These are phyloP conservation scores for Mercurialis annua DNA, from an alignment of 345 rosid species.

Conservation along the genomic window DNA sequence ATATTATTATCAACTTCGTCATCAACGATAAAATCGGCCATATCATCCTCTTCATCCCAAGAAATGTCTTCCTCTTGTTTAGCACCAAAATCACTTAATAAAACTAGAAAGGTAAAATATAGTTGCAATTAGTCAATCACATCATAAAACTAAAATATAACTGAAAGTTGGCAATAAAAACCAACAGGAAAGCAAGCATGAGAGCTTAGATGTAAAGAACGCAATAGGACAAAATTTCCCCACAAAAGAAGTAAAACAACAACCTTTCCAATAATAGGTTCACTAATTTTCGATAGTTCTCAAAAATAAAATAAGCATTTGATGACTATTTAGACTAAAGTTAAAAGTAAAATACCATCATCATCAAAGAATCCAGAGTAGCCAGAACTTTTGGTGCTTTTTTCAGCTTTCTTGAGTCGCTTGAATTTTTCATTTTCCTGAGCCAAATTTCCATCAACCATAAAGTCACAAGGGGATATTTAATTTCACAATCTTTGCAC, in stretches of 20 bases:
- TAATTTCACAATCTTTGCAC: too few species aligned
- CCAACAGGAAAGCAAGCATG: not conserved
- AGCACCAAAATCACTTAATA: not conserved
- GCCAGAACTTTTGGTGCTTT: not conserved
- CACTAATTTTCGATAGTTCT: not conserved
- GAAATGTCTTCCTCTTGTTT: not conserved
- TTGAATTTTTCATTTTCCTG: constrained; percentile 11
- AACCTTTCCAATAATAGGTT: not conserved
- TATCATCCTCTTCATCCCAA: constrained; percentile 5
- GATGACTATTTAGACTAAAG: not conserved
- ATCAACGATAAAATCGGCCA: constrained; percentile 13
- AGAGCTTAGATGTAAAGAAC: not conserved
- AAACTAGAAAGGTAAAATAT: not conserved
- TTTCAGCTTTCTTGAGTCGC: constrained; percentile 7
- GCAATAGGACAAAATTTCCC: not conserved
- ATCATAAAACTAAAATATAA: not conserved
- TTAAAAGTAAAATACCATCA: not conserved
- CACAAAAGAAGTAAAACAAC: not conserved
- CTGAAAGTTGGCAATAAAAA: not conserved
- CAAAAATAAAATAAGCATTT: not conserved
- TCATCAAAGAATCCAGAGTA: not conserved
- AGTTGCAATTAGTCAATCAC: not conserved
- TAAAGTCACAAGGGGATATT: not conserved
- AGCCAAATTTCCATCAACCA: not conserved
- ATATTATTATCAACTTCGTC: not conserved